Conservation (phyloP, 495 filamentous ascomycete genomes). For the Aspergillus olivimuriae region DNA sequence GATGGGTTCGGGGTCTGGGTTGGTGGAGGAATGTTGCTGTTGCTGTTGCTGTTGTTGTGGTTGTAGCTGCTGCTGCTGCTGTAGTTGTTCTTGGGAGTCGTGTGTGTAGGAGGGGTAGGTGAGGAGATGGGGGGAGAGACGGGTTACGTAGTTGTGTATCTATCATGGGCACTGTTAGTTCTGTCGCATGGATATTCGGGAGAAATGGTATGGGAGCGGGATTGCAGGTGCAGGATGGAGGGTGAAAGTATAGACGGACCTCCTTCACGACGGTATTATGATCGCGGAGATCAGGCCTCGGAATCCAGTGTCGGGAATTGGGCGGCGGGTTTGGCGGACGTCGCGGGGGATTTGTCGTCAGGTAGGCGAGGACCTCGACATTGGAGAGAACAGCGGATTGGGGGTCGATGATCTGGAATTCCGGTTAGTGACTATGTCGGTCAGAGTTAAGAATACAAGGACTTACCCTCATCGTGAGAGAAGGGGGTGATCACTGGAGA, state of each 20-base stretch:
- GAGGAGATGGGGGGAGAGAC: slow-evolving; percentile 34
- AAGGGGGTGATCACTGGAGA: too few species aligned
- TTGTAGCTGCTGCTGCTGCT: slow-evolving; percentile 17
- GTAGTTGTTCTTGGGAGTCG: slow-evolving; percentile 21
- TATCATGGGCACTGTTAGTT: slow-evolving; percentile 6
- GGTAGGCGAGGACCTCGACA: slow-evolving; percentile 55
- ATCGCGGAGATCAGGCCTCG: slow-evolving; percentile 38
- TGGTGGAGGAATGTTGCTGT: slow-evolving; percentile 10
- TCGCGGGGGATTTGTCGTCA: slow-evolving; percentile 43
- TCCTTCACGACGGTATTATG: slow-evolving; percentile 48
- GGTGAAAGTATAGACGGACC: slow-evolving; percentile 17
- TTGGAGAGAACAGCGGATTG: slow-evolving; percentile 59
- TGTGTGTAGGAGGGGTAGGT: slow-evolving; percentile 27
- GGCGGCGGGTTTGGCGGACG: slow-evolving; percentile 35
- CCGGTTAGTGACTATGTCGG: neutral
- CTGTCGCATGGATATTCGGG: neutral
- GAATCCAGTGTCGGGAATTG: slow-evolving; percentile 34
- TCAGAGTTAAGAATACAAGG: neutral
- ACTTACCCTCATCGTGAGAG: too few species aligned
- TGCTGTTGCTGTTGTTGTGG: slow-evolving; percentile 18
- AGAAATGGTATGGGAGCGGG: too few species aligned
- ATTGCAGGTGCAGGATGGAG: neutral
- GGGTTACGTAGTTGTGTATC: slow-evolving; percentile 41
- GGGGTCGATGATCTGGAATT: slow-evolving; percentile 51
- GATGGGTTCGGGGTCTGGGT: slow-evolving; percentile 2